Conservation (phyloP, 2,329 filamentous ascomycete genomes). For the Talaromyces piceae region DNA sequence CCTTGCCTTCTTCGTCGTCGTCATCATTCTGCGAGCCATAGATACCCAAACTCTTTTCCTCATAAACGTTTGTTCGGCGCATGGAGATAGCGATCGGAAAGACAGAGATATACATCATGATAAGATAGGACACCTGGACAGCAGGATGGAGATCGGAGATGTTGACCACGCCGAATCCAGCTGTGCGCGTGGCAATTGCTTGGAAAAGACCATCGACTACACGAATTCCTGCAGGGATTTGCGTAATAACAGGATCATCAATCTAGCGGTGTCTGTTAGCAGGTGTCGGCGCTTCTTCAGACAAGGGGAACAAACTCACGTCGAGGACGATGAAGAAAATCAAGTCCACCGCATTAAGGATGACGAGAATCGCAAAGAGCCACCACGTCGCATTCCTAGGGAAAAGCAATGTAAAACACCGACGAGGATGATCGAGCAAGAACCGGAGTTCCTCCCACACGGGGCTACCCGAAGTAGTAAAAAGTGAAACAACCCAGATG, state of each 20-base stretch:
- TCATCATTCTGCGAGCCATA: constrained; percentile 61
- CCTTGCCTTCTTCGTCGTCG: constrained; percentile 47
- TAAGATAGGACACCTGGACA: constrained; percentile 85
- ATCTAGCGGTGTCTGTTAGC: constrained; percentile 45
- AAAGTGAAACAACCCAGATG: constrained; percentile 71
- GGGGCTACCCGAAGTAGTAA: constrained; percentile 58
- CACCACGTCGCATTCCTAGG: constrained; percentile 89
- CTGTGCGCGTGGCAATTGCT: constrained; percentile 79
- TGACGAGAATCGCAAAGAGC: constrained; percentile 78
- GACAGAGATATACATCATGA: constrained; percentile 99
- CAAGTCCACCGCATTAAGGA: constrained; percentile 76
- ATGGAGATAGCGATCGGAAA: constrained; percentile 95
- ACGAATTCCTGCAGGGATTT: constrained; percentile 63
- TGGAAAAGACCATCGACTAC: constrained; percentile 86
- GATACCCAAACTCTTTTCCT: constrained; percentile 62
- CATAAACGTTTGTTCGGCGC: constrained; percentile 90
- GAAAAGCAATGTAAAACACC: constrained; percentile 93
- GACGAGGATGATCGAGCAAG: constrained; percentile 84
- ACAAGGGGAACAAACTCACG: constrained; percentile 44
- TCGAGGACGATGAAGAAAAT: constrained; percentile 91
- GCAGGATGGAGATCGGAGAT: constrained; percentile 74
- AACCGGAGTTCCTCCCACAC: constrained; percentile 88
- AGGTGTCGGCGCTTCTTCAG: background rate
- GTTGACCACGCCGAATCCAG: constrained; percentile 78
- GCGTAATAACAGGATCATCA: constrained; percentile 60